Percentiles rank a stretch among this genome's conserved stretches.
These are phyloP conservation scores for Anthoceros angustus DNA, from an alignment of 225 moss, liverwort and hornwort species.

Conservation along the genomic window DNA sequence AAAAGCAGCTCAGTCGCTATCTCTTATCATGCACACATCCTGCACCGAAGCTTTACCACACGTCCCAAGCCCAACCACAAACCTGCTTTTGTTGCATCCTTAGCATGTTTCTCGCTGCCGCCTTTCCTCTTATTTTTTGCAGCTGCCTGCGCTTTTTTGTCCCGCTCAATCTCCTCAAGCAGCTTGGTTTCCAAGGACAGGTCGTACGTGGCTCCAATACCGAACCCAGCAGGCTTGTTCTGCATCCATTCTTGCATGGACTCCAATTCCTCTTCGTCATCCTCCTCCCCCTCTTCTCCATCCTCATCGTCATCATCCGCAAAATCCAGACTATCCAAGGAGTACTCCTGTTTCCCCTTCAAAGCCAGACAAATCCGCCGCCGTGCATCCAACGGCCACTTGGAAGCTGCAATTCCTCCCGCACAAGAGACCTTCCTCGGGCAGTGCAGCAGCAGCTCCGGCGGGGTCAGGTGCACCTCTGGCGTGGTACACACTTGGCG, in stretches of 20 bases:
- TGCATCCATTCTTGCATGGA: constrained; percentile 72
- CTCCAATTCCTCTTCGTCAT: constrained; percentile 19
- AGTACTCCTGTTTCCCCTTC: not conserved
- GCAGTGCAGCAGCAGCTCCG: not conserved
- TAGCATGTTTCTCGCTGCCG: constrained; percentile 16
- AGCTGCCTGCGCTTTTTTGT: constrained; percentile 32
- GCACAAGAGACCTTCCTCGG: too few relatives aligned
- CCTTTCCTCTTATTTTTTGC: constrained; percentile 18
- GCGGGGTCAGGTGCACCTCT: not conserved
- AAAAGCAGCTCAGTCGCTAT: not conserved
- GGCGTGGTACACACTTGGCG: not conserved
- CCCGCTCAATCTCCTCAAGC: constrained; percentile 49
- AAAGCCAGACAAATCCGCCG: not conserved
- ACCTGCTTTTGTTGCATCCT: not conserved
- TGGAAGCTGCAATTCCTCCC: too few relatives aligned
- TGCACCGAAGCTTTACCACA: constrained; percentile 6
- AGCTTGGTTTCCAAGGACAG: constrained; percentile 60
- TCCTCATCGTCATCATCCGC: not conserved
- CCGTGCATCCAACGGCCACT: not conserved
- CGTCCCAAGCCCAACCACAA: constrained; percentile 6
- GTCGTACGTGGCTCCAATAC: constrained; percentile 50
- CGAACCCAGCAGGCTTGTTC: constrained; percentile 66
- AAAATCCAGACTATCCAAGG: not conserved
- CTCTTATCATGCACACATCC: not conserved
- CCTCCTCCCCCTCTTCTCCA: constrained; percentile 13